Base-by-base conservation (phyloP, 257 asterid species). In the Fraxinus excelsior region DNA sequence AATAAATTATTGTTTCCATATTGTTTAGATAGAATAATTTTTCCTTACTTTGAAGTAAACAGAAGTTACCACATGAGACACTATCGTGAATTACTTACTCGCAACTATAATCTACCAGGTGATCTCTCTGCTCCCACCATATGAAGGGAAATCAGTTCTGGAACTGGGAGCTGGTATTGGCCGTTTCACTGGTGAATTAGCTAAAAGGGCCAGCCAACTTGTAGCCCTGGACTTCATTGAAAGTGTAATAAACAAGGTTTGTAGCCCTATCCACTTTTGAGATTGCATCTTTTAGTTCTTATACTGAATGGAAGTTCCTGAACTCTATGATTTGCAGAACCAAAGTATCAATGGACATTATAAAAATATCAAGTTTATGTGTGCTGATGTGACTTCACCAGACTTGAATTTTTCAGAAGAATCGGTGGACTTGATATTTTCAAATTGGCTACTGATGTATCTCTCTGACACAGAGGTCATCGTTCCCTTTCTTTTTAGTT, bases 91-190 rank as follows among this genome's bases (percentile, higher is more conserved):
- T 53, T 53, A 53, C 56, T 14, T 14, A 12, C 19, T 25, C 26
- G 31, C 68, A 8, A 62, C 68, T 23, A 10, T 26, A 62, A 23
- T 62, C 68, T 35, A 26, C 68, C 35, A 96, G 99, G 97, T 96
- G 73, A 85, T 96, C 56, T 90, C 98, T 51, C 77, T 91, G 74
- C 97, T 96, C 76, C 99, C 99, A 1, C 82, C 91, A 40, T 89
- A 85, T 51, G 97, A 90, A 75, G 97, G 97, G 51, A 96, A 93
- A 76, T 87, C 92, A 2, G 83, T 96, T 74, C 86, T 96, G 75
- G 99, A 96, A 87, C 89, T 96, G 53, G 99, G 99, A 79, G 99
- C 99, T 86, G 99, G 99, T 65, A 93, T 96, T 85, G 99, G 99
- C 77, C 98, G 99, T 76, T 96, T 96, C 82, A 93, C 99, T 10